Evolutionary conservation across 2,329 filamentous ascomycete species (phyloP).

Genomic region (Fusarium sp.): DNA sequence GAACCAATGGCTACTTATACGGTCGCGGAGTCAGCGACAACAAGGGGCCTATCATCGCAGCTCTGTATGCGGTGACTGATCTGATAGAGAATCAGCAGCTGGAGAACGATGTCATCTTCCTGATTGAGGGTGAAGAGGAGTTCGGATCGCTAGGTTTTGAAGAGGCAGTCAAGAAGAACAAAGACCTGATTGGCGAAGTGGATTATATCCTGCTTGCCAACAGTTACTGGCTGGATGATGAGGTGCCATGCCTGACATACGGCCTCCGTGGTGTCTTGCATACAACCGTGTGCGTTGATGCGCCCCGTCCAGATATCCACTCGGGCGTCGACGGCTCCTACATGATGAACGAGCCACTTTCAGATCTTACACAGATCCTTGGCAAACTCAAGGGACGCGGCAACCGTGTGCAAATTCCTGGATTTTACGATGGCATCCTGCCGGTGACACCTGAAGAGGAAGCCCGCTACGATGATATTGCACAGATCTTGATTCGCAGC

Average conservation of each 20-base stretch:
- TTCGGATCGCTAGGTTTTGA: slow-evolving; percentile 92
- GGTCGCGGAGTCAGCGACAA: slow-evolving; percentile 98
- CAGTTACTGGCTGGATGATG: slow-evolving; percentile 98
- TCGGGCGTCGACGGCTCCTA: slow-evolving; percentile 97
- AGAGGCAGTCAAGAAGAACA: slow-evolving; percentile 82
- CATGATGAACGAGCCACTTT: slow-evolving; percentile 89
- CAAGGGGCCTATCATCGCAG: slow-evolving; percentile 95
- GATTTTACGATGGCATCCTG: slow-evolving; percentile 88
- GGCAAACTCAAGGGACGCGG: slow-evolving; percentile 84
- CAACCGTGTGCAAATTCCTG: slow-evolving; percentile 86
- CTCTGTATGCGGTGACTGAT: slow-evolving; percentile 92
- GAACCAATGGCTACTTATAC: slow-evolving; percentile 92
- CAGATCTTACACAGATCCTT: slow-evolving; percentile 87
- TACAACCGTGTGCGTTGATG: slow-evolving; percentile 89
- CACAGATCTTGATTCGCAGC: slow-evolving; percentile 78
- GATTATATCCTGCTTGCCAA: slow-evolving; percentile 97
- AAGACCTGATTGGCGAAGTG: slow-evolving; percentile 86
- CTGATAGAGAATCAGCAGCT: slow-evolving; percentile 86
- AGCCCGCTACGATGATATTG: slow-evolving; percentile 86
- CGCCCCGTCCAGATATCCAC: slow-evolving; percentile 88
- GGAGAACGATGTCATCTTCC: slow-evolving; percentile 88
- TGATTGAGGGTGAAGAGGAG: slow-evolving; percentile 98
- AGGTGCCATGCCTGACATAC: slow-evolving; percentile 95
- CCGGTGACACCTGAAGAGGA: slow-evolving; percentile 81
- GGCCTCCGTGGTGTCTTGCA: slow-evolving; percentile 94